A percentile compares a stretch with the other conserved stretches of the same genome.
Evolutionary conservation across 306 rosid species (phyloP).

Genomic region (Morella rubra): DNA sequence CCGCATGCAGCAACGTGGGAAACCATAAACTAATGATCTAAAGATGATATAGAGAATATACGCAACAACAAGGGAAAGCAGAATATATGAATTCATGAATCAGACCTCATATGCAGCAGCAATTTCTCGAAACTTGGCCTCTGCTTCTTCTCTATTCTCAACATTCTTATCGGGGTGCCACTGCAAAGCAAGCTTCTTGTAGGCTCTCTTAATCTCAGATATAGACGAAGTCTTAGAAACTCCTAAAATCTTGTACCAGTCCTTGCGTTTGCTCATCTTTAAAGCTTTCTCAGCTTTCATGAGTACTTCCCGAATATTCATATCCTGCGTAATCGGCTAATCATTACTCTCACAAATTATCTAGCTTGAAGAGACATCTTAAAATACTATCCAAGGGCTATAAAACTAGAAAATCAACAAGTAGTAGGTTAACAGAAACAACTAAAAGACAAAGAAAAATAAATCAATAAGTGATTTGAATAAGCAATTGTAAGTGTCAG

Average conservation of each 20-base stretch:
- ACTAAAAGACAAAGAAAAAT: neutral
- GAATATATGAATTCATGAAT: neutral
- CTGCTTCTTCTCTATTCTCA: conserved; percentile 89
- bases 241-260: conserved; percentile 90
- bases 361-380: neutral
- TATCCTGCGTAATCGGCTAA: conserved; percentile 61
- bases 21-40: neutral
- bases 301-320: conserved; percentile 75
- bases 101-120: conserved; percentile 97
- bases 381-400: conserved; percentile 2
- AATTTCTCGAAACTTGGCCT: conserved; percentile 80
- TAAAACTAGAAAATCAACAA: neutral
- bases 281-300: conserved; percentile 94
- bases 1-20: neutral
- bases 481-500: neutral
- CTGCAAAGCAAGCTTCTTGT: conserved; percentile 96
- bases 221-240: conserved; percentile 75
- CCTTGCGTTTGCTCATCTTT: conserved; percentile 97
- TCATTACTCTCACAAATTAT: conserved; percentile 15
- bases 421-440: neutral
- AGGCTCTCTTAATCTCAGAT: conserved; percentile 92
- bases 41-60: too few species aligned
- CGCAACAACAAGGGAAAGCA: too few species aligned
- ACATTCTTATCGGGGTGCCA: conserved; percentile 99
- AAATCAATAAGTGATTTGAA: neutral